Conservation (phyloP, 129 eudicot species). For the Flaveria linearis region DNA sequence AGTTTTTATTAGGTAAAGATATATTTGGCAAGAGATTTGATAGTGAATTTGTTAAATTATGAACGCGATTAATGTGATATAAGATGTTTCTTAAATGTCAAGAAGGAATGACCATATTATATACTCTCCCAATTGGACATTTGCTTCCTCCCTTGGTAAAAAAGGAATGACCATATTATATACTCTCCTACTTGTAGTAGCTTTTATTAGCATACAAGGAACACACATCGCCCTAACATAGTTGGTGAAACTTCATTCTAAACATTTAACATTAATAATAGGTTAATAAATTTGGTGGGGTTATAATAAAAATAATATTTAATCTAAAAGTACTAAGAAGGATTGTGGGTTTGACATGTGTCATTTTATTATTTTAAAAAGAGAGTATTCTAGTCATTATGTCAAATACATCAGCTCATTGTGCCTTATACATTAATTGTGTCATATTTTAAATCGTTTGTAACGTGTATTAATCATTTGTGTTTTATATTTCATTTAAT, state of each 20-base stretch:
- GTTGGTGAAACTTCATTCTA: not conserved
- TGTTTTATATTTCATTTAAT: too few species aligned
- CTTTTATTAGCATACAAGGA: conserved; percentile 4
- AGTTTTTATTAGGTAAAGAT: not conserved
- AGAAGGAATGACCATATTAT: not conserved
- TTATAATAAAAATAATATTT: too few species aligned
- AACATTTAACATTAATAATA: not conserved
- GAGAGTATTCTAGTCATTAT: too few species aligned
- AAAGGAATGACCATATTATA: not conserved
- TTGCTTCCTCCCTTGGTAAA: not conserved
- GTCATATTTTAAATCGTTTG: too few species aligned
- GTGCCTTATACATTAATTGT: too few species aligned
- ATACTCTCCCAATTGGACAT: not conserved
- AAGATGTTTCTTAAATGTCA: conserved; percentile 2
- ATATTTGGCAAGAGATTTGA: not conserved
- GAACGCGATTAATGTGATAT: not conserved
- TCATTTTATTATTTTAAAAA: too few species aligned
- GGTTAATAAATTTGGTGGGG: too few species aligned
- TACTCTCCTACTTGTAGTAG: not conserved
- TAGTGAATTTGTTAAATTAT: not conserved
- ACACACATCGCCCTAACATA: not conserved
- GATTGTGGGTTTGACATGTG: too few species aligned
- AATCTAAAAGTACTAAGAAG: too few species aligned
- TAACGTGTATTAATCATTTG: too few species aligned
- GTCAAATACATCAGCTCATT: too few species aligned